Base-by-base conservation (phyloP, 2,329 filamentous ascomycete genomes). In the Fusarium globosum region DNA sequence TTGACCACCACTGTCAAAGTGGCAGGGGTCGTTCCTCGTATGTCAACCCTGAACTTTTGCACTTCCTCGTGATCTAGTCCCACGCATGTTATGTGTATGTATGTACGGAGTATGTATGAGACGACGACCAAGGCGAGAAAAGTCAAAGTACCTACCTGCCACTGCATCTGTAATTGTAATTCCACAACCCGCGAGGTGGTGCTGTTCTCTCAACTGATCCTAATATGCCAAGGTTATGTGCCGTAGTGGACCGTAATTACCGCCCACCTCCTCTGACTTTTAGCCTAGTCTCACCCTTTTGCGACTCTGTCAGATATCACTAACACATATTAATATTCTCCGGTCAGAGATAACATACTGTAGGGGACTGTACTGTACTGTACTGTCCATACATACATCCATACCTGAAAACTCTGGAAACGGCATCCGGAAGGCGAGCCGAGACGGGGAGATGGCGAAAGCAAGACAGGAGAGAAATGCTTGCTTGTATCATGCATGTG, bases 231-330 rank as follows among this genome's bases (percentile, higher is more conserved):
- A 65, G 59, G 16, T 28, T 38, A 38, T 35, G 58, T 68, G 42
- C 68, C 26, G 26, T 42, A 42, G 23, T 61, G 28, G 56, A 9
- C 20, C 33, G 33, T 57, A 33, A 42, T 55, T 26, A 26, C 49
- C 33, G n/a, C 33, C 33, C 18, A 26, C n/a, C 16, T 48, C 26
- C 20, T 21, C 23, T 21, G 23, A 26, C 18, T 46, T 28, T 46
- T 13, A 28, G 43, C 28, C 28, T 33, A 33, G 21, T 33, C 28
- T 33, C 28, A 23, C 21, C 28, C 28, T 51, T 33, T 51, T 51
- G 30, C 48, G 30, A 35, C 18, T 46, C 28, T 43, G 61, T 72
- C 71, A 70, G n/a, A 73, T 72, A 69, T 73, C 56, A 56, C 52
- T 12, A 56, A 38, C 30, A 15, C 23, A 41, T 26, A 28, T 36